Percentiles rank a stretch among this genome's conserved stretches.
These are phyloP conservation scores for Peronospora belbahrii DNA, from an alignment of 352 stramenopile genomes.

Conservation along the genomic window DNA sequence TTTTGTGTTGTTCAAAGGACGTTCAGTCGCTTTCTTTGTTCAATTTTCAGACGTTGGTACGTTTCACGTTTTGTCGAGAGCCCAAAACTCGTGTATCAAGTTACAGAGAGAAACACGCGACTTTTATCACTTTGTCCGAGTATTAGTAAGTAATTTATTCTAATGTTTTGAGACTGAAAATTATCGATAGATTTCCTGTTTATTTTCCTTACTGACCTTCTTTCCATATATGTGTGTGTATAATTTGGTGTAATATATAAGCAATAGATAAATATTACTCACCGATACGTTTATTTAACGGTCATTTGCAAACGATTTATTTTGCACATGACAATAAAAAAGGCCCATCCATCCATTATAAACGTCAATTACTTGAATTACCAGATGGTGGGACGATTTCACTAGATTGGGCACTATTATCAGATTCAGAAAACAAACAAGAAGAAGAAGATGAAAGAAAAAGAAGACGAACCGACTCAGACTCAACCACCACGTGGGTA, in stretches of 20 bases:
- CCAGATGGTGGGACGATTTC: slow-evolving; percentile 59
- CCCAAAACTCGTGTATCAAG: slow-evolving; percentile 34
- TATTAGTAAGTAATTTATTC: slow-evolving; percentile 46
- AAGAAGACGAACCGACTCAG: no score
- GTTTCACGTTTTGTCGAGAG: slow-evolving; percentile 21
- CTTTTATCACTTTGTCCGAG: slow-evolving; percentile 36
- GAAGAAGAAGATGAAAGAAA: no score
- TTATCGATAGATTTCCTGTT: no score
- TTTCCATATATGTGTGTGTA: no score
- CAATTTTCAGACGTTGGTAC: slow-evolving; percentile 22
- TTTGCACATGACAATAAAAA: slow-evolving; percentile 35
- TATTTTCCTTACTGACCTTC: no score
- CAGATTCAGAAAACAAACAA: slow-evolving; percentile 6
- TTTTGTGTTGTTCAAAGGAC: slow-evolving; percentile 12
- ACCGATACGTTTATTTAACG: slow-evolving; percentile 49
- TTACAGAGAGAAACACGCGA: slow-evolving; percentile 30
- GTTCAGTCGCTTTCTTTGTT: slow-evolving; percentile 6
- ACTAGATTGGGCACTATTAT: slow-evolving; percentile 57
- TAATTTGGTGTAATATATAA: no score
- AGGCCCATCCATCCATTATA: slow-evolving; percentile 37
- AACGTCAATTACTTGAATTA: slow-evolving; percentile 50
- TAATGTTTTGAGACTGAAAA: no score
- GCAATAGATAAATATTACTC: slow-evolving; percentile 49
- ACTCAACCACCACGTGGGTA: slow-evolving; percentile 21
- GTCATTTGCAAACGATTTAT: slow-evolving; percentile 52